These are phyloP conservation scores for Warburgia ugandensis DNA, from an alignment of 164 flowering plant genomes.

Conservation along the genomic window DNA sequence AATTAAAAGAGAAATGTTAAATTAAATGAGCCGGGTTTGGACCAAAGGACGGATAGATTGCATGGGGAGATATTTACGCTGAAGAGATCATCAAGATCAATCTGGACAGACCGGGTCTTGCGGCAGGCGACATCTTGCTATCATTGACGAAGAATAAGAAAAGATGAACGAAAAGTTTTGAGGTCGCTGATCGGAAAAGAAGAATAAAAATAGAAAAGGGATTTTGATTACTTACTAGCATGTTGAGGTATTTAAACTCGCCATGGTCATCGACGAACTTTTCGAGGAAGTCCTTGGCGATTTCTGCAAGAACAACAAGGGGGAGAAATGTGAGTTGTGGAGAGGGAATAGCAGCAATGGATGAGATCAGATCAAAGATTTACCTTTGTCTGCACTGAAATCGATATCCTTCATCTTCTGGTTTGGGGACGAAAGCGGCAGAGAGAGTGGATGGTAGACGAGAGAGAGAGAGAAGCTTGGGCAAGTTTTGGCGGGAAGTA, in stretches of 20 bases:
- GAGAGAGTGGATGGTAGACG: conserved; percentile 1
- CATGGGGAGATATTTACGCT: conserved; percentile 31
- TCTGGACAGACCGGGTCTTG: conserved; percentile 51
- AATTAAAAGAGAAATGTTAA: neutral
- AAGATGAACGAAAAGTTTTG: neutral
- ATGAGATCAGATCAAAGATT: neutral
- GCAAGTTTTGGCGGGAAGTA: neutral
- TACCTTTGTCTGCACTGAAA: conserved; percentile 52
- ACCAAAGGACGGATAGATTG: conserved; percentile 1
- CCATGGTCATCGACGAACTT: conserved; percentile 74
- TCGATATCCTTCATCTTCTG: conserved; percentile 50
- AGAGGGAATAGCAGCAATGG: conserved; percentile 8
- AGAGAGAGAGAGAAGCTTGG: conserved; percentile 8
- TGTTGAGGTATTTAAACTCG: conserved; percentile 74
- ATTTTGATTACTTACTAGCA: conserved; percentile 46
- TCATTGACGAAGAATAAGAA: neutral
- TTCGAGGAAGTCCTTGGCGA: conserved; percentile 69
- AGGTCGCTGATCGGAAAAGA: neutral
- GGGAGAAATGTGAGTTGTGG: neutral
- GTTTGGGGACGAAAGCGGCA: neutral
- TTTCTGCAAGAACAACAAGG: conserved; percentile 25
- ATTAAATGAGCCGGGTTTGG: neutral
- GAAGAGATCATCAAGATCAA: conserved; percentile 73
- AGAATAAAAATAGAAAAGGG: neutral
- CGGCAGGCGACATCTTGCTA: conserved; percentile 97